A percentile compares a stretch with the other conserved stretches of the same genome.
phyloP scores from a whole-genome alignment of 495 filamentous ascomycete species.

The Xylaria curta region DNA sequence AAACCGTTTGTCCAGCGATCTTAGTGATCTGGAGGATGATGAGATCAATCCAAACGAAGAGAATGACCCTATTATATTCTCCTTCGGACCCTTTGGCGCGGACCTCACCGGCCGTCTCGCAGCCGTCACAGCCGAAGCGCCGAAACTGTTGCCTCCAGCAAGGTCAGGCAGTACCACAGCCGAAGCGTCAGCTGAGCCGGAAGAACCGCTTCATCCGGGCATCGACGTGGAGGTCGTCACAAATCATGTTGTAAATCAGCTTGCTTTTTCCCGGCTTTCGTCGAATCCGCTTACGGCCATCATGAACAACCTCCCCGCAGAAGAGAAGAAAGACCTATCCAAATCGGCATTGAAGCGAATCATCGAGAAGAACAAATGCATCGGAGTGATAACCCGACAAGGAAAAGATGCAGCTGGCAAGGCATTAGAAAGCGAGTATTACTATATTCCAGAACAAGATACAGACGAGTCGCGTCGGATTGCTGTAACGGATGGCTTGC shows the following conservation, averaged over 20 bases:
- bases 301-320: conserved; percentile 78
- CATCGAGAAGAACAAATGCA: conserved; percentile 73
- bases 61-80: conserved; percentile 88
- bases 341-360: conserved; percentile 69
- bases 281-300: conserved; percentile 90
- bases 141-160: conserved; percentile 48
- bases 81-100: conserved; percentile 86
- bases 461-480: conserved; percentile 76
- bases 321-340: conserved; percentile 61
- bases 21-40: conserved; percentile 67
- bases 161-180: conserved; percentile 37
- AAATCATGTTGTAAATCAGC: conserved; percentile 91
- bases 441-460: conserved; percentile 94
- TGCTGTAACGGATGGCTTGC: conserved; percentile 82
- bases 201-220: conserved; percentile 31
- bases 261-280: conserved; percentile 95
- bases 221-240: conserved; percentile 48
- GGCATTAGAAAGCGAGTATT: conserved; percentile 92
- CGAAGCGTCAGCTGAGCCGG: conserved; percentile 37
- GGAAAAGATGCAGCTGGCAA: conserved; percentile 98
- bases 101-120: conserved; percentile 81
- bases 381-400: conserved; percentile 86
- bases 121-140: conserved; percentile 69
- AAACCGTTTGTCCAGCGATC: conserved; percentile 61
- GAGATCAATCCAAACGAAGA: conserved; percentile 87